phyloP scores from a whole-genome alignment of 2,329 filamentous ascomycete species.

The Microcyclosporella mali region DNA sequence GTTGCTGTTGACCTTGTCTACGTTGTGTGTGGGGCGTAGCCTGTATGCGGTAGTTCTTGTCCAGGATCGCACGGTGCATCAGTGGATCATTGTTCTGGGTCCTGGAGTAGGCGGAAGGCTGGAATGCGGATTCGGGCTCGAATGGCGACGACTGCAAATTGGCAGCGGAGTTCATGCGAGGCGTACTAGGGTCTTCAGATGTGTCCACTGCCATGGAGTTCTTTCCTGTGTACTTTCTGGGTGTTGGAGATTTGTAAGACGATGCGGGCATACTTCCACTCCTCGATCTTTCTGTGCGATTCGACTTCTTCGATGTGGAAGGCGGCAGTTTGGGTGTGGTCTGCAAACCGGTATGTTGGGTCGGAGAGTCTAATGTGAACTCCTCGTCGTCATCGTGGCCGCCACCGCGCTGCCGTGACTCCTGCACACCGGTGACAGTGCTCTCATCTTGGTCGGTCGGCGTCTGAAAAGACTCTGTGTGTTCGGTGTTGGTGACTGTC shows the following conservation, averaged over 20 bases:
- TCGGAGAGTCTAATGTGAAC: conserved; percentile 59
- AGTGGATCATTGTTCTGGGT: conserved; percentile 62
- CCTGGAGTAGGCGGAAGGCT: conserved; percentile 25
- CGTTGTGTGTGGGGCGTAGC: conserved; percentile 66
- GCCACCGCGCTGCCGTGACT: conserved; percentile 25
- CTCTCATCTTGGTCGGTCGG: conserved; percentile 23
- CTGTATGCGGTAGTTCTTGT: conserved; percentile 91
- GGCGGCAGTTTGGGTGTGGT: conserved; percentile 55
- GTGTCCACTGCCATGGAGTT: conserved; percentile 22
- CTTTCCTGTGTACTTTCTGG: conserved; percentile 37
- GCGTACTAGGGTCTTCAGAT: conserved; percentile 27
- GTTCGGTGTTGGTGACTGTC: conserved; percentile 41
- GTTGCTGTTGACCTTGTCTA: conserved; percentile 19
- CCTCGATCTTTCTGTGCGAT: conserved; percentile 23
- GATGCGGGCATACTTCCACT: conserved; percentile 12
- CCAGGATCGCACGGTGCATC: conserved; percentile 74
- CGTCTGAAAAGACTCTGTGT: conserved; percentile 26
- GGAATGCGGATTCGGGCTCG: conserved; percentile 41
- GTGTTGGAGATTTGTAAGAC: conserved; percentile 30
- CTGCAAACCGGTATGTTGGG: conserved; percentile 40
- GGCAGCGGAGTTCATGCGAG: conserved; percentile 17
- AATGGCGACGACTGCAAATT: conserved; percentile 44
- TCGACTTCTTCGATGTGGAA: conserved; percentile 30
- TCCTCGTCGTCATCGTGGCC: conserved; percentile 41
- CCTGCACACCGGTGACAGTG: conserved; percentile 31